Evolutionary conservation across 306 rosid species (phyloP).

Genomic region (Lotus japonicus): DNA sequence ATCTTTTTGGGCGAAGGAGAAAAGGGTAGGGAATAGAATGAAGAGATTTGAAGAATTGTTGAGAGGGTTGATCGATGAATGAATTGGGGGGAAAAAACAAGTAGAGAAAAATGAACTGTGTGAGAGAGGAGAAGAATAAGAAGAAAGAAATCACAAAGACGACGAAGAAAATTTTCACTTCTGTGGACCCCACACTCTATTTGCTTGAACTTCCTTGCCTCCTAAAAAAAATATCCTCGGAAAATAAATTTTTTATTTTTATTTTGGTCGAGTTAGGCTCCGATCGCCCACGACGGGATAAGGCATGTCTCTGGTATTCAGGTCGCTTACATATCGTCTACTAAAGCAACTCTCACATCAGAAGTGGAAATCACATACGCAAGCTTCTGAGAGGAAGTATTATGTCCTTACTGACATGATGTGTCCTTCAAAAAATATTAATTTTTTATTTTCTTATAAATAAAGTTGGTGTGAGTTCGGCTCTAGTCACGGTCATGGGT

Average conservation of each 20-base stretch:
- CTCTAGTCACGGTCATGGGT: too few relatives aligned
- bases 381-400: too few relatives aligned
- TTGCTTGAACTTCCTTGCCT: not conserved
- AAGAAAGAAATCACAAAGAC: not conserved
- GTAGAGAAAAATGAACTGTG: slow-evolving; percentile 16
- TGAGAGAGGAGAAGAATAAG: slow-evolving; percentile 12
- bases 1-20: slow-evolving; percentile 21
- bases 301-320: too few relatives aligned
- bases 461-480: too few relatives aligned
- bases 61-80: not conserved
- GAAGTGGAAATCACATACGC: too few relatives aligned
- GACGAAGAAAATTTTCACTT: not conserved
- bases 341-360: too few relatives aligned
- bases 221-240: not conserved
- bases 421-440: too few relatives aligned
- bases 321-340: too few relatives aligned
- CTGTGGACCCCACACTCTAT: slow-evolving; percentile 37
- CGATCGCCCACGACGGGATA: too few relatives aligned
- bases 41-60: slow-evolving; percentile 23
- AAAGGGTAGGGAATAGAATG: slow-evolving; percentile 26
- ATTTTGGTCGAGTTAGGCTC: too few relatives aligned
- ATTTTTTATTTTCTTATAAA: too few relatives aligned
- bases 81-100: not conserved
- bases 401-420: too few relatives aligned
- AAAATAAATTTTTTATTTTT: not conserved